Base-by-base conservation (phyloP, 192 early-diverging fungal genomes). In the Dissophora ornata region DNA sequence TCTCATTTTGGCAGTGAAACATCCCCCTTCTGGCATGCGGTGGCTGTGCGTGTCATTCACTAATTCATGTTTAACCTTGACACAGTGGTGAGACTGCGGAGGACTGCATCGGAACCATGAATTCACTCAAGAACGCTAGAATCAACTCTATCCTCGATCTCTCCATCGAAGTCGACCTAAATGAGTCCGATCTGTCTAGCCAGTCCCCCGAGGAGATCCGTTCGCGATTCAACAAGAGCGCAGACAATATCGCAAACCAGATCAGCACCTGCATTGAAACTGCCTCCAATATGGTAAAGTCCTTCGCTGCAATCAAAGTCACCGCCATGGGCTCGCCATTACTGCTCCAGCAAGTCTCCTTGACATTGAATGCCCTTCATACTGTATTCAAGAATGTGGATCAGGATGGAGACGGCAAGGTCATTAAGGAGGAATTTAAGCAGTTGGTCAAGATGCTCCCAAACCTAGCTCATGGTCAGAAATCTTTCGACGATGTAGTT, bases 261-360 rank as follows among this genome's bases (percentile, higher is more conserved):
- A 90, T 90, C 71, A 84, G 87, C 48, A 83, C 94, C 59, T 87
- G 88, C 64, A 86, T 95, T 63, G 78, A 87, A 30, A 92, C 91
- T 45, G 93, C 91, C 22, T 65, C 65, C 71, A 85, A 71, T 8
- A 84, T 87, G 45, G 82, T 87, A 0, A 87, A 87, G 38, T 87
- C 86, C 47, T 95, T 96, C 82, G 86, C 91, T n/a, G 96, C 95
- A 2, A 69, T 92, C 67, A 98, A 98, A 75, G 64, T 98, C 38
- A 95, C 96, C 34, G 94, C 92, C 2, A 86, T 96, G 44, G 74
- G 87, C 1, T 89, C 91, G 21, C 94, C 94, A 21, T 70, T 80
- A 25, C 79, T 96, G 18, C 87, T 98, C 6, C 87, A 88, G 79
- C 86, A 87, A 44, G 85, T 94, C 74, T 90, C 94, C 40, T 79